phyloP scores from a whole-genome alignment of 305 asterid species.

The Rubia peregrina region DNA sequence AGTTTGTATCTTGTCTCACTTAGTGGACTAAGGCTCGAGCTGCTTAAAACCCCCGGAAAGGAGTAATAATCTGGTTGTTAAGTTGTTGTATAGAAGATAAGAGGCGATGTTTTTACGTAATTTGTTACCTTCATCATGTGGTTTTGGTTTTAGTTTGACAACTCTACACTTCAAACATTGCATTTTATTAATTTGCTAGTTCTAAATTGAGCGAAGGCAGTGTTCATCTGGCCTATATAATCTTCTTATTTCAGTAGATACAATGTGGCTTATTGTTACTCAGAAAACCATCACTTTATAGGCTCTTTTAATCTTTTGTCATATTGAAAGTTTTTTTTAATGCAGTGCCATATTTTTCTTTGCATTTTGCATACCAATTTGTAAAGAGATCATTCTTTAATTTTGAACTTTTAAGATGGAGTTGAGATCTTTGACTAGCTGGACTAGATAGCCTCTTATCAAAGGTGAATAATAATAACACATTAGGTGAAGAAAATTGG shows the following conservation, averaged over 20 bases:
- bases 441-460: neutral
- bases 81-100: neutral
- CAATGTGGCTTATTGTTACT: neutral
- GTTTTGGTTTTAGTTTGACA: neutral
- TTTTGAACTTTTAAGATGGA: neutral
- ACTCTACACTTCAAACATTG: neutral
- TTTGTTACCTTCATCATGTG: neutral
- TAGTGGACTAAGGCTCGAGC: neutral
- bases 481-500: neutral
- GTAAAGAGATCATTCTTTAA: neutral
- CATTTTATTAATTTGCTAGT: neutral
- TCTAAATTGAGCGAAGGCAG: neutral
- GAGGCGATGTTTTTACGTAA: neutral
- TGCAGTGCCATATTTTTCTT: too few relatives aligned
- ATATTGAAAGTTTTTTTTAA: too few relatives aligned
- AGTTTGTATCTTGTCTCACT: neutral
- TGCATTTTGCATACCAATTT: neutral
- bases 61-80: neutral
- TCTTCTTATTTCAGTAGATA: neutral
- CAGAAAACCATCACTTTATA: neutral
- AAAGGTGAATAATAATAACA: neutral
- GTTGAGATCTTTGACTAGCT: neutral
- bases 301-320: too few relatives aligned
- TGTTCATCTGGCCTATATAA: neutral
- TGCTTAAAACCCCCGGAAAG: neutral